Evolutionary conservation across 257 asterid species (phyloP).

Genomic region (Penstemon newberryi): DNA sequence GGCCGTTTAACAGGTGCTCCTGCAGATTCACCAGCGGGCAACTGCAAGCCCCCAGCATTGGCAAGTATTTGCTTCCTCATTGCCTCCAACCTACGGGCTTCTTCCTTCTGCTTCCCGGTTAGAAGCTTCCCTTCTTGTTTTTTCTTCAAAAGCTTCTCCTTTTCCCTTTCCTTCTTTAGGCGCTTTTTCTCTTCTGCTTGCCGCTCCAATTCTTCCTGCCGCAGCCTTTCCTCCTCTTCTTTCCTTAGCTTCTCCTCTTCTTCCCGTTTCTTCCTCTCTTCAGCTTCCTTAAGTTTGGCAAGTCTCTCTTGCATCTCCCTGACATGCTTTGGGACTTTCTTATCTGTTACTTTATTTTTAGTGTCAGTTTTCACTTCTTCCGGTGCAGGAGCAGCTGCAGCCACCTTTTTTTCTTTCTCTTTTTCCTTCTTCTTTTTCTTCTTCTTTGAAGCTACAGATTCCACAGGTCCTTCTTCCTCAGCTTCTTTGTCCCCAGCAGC

Average conservation of each 20-base stretch:
- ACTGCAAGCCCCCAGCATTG: conserved; percentile 51
- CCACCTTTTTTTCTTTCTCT: conserved; percentile 66
- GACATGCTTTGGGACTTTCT: conserved; percentile 77
- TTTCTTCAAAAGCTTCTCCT: conserved; percentile 78
- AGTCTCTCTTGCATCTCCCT: conserved; percentile 91
- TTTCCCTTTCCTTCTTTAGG: conserved; percentile 82
- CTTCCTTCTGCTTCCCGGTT: conserved; percentile 90
- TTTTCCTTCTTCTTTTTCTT: conserved; percentile 87
- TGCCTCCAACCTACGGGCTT: conserved; percentile 83
- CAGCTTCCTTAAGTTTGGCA: conserved; percentile 69
- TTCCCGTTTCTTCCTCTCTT: conserved; percentile 74
- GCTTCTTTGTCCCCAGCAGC: conserved; percentile 61
- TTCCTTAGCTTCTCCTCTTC: conserved; percentile 79
- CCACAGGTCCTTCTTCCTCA: conserved; percentile 61
- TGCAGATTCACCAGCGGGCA: conserved; percentile 48
- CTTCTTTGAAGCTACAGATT: conserved; percentile 73
- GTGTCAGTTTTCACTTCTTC: conserved; percentile 56
- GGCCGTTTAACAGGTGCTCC: conserved; percentile 67
- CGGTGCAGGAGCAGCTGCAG: conserved; percentile 46
- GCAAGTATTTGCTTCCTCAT: conserved; percentile 85
- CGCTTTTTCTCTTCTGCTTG: conserved; percentile 83
- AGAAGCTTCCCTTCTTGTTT: conserved; percentile 80
- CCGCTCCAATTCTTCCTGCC: conserved; percentile 72
- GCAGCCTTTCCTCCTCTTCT: conserved; percentile 87
- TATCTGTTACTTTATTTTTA: conserved; percentile 46